Conservation (phyloP, 768 basidiomycete genomes). For the Saitozyma sp. region DNA sequence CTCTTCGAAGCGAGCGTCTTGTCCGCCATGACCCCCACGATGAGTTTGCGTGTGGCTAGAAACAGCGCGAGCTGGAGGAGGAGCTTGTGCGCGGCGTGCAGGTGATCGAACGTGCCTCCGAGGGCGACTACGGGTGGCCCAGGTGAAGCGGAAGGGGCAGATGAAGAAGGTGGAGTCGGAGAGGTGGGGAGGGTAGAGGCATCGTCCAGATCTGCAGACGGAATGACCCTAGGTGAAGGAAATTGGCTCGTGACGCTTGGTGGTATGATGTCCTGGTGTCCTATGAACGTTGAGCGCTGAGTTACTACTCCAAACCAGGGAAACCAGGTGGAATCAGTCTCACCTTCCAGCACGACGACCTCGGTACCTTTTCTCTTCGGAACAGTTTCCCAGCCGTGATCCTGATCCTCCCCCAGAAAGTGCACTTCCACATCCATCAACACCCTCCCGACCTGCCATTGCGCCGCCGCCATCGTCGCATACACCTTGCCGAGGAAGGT, state of each 20-base stretch:
- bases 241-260: no score
- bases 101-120: conserved; percentile 96
- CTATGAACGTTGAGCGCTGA: no score
- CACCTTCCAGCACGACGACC: conserved; percentile 1
- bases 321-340: not conserved
- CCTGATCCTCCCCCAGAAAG: conserved; percentile 60
- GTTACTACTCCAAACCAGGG: conserved; percentile 4
- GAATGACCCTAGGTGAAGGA: not conserved
- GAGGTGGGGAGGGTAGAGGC: not conserved
- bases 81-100: conserved; percentile 96
- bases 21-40: conserved; percentile 69
- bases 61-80: conserved; percentile 88
- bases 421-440: conserved; percentile 77
- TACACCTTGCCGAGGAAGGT: conserved; percentile 78
- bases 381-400: not conserved
- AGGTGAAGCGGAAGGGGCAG: not conserved
- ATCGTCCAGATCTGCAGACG: not conserved
- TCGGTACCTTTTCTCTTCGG: not conserved
- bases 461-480: conserved; percentile 68
- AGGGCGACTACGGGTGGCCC: conserved; percentile 57
- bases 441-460: conserved; percentile 64
- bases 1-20: conserved; percentile 32
- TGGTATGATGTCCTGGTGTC: no score
- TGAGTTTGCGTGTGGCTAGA: conserved; percentile 74
- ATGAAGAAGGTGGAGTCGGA: not conserved